Conservation (phyloP, 2,329 filamentous ascomycete species). For the Penicillium sp. region DNA sequence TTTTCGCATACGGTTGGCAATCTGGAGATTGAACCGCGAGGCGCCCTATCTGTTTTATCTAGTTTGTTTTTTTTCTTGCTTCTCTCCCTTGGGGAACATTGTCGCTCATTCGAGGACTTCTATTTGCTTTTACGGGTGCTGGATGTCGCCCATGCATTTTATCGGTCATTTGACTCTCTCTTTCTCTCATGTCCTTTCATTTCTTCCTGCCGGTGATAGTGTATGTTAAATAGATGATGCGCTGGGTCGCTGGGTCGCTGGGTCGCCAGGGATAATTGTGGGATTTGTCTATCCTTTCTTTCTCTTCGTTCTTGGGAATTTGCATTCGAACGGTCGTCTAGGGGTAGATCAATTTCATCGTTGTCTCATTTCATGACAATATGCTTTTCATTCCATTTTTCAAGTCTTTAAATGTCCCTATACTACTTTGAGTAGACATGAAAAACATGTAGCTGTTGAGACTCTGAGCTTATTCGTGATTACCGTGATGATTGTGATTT, state of each 20-base stretch:
- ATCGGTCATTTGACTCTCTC: constrained; percentile 21
- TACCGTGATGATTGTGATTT: too few species aligned
- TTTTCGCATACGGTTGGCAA: constrained; percentile 15
- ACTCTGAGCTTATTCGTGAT: too few species aligned
- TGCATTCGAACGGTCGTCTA: constrained; percentile 4
- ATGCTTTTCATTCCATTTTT: not conserved
- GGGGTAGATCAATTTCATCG: constrained; percentile 12
- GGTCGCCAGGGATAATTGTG: constrained; percentile 12
- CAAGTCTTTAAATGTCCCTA: too few species aligned
- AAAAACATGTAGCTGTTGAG: too few species aligned
- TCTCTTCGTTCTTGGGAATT: not conserved
- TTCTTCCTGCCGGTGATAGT: not conserved
- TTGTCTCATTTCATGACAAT: not conserved
- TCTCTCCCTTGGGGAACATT: not conserved
- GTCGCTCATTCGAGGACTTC: not conserved
- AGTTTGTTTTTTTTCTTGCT: constrained; percentile 6
- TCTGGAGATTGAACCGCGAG: constrained; percentile 4
- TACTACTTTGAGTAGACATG: too few species aligned
- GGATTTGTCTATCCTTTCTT: not conserved
- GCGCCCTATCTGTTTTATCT: constrained; percentile 7
- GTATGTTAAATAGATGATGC: constrained; percentile 19
- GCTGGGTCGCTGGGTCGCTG: constrained; percentile 23
- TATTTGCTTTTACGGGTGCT: not conserved
- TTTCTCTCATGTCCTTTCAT: not conserved
- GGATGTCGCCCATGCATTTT: not conserved